Evolutionary conservation across 345 rosid species (phyloP), one percentile per base, ranked within the genome.

Genomic region (Citrus trifoliata): DNA sequence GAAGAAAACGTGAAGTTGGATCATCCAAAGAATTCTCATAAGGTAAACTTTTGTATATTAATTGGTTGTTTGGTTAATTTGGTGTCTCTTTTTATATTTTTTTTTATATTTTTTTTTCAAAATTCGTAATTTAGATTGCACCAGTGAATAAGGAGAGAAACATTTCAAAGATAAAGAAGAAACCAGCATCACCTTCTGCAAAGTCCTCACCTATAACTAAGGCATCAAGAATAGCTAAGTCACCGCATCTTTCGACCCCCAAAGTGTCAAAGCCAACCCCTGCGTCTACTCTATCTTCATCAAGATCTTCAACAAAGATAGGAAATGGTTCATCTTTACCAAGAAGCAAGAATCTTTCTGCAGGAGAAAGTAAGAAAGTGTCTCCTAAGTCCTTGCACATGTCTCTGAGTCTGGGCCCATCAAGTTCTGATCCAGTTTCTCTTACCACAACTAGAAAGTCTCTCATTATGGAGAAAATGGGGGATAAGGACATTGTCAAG

Each of bases 401-500:
- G 82, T 91, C 98, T 76, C 81, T 90, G 80, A 89, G 81, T 81
- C 69, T 88, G 70, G 93, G 83, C 33, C 80, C 90, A 46, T 77
- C 89, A 40, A 75, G 77, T 70, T 83, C 90, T 32, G 86, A 75
- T 81, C 81, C 79, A 63, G 68, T 85, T 72, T 76, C 90, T 78
- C 68, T 64, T 60, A 56, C 89, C 27, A 78, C 83, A 51, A 76
- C 86, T 21, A 89, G 94, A 80, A 90, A 88, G 65, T 88, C 97
- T 65, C 78, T 90, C 78, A 87, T 96, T 51, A 94, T 90, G 97
- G 99, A 94, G 84, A 88, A 83, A 83, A 94, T 94, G 97, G 94
- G 93, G n/a, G 97, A 96, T 82, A 96, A 96, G 85, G 98, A 96
- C 82, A 94, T 89, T 72, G 92, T 94, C 33, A 96, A 89, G 82